Evolutionary conservation across 2,329 filamentous ascomycete species (phyloP), one percentile per base, ranked within the genome.

Genomic region (Ilyonectria destructans): DNA sequence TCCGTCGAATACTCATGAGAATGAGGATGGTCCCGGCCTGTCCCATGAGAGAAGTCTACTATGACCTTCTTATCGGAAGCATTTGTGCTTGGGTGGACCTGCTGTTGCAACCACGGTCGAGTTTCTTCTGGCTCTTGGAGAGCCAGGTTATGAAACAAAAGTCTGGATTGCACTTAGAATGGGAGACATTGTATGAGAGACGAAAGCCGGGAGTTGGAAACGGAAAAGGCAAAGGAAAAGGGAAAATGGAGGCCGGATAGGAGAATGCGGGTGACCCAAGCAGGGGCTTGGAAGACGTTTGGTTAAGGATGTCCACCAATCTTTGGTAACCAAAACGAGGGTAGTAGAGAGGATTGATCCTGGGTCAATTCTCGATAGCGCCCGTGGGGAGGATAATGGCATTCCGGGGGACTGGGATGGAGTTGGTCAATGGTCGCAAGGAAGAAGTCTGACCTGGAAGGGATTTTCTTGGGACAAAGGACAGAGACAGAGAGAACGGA

Each of bases 401-500:
- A 35, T 15, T 9, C 3, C 9, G 29, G 49, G n/a, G 40, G 52
- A n/a, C 26, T 43, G 52, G 46, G 56, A 49, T 26, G 61, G 46
- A 64, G 45, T 58, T 58, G 58, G 64, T 52, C 45, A 46, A 52
- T 56, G 63, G 46, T 43, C 33, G 43, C 49, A 31, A 35, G 23
- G 46, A 19, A 21, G 51, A 55, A 29, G 33, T 19, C 35, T 46
- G 46, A 35, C 19, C 49, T 49, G 51, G 40, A 65, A 23, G 62
- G 57, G 57, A 66, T 40, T 62, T 62, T 66, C 48, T 26, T 26
- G 63, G 64, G 54, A 49, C 21, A 63, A 55, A 57, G 33, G 35
- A 56, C 54, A 19, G 48, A 58, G 35, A 56, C 54, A 19, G 48
- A 58, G 43, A 49, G 60, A 10, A 62, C 33, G 60, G 51, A 51